phyloP scores from a whole-genome alignment of 2,329 filamentous ascomycete genomes.

The Aureobasidium sp. region DNA sequence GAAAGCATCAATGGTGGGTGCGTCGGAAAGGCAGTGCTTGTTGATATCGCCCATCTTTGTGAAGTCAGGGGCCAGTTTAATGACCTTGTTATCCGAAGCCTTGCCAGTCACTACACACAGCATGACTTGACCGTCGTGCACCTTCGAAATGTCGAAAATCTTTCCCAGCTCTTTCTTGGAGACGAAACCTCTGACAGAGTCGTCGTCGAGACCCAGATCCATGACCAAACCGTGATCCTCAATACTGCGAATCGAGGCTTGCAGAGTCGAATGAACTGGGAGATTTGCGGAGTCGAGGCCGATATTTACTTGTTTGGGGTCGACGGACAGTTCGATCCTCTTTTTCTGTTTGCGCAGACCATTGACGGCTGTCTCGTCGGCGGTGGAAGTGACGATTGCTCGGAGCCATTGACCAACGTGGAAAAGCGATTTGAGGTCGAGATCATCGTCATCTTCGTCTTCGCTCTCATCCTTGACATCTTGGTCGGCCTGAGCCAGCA shows the following conservation, averaged over 20 bases:
- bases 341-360: slow-evolving; percentile 59
- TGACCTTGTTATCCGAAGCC: slow-evolving; percentile 69
- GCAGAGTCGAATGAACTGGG: slow-evolving; percentile 68
- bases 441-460: slow-evolving; percentile 47
- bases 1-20: slow-evolving; percentile 82
- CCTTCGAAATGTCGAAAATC: slow-evolving; percentile 51
- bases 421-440: slow-evolving; percentile 72
- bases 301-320: slow-evolving; percentile 70
- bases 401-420: slow-evolving; percentile 80
- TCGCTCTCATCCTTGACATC: slow-evolving; percentile 49
- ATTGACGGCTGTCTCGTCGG: slow-evolving; percentile 51
- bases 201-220: slow-evolving; percentile 71
- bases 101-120: slow-evolving; percentile 74
- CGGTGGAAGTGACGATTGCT: slow-evolving; percentile 72
- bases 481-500: slow-evolving; percentile 54
- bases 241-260: slow-evolving; percentile 83
- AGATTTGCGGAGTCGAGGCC: slow-evolving; percentile 67
- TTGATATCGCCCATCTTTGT: slow-evolving; percentile 59
- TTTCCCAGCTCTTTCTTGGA: slow-evolving; percentile 72
- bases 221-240: slow-evolving; percentile 94
- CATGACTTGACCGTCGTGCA: slow-evolving; percentile 78
- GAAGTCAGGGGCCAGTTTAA: slow-evolving; percentile 71
- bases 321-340: slow-evolving; percentile 79
- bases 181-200: slow-evolving; percentile 71
- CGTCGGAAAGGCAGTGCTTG: slow-evolving; percentile 62